These are phyloP conservation scores for Fusarium chaquense DNA, from an alignment of 2,329 filamentous ascomycete species.

Conservation along the genomic window DNA sequence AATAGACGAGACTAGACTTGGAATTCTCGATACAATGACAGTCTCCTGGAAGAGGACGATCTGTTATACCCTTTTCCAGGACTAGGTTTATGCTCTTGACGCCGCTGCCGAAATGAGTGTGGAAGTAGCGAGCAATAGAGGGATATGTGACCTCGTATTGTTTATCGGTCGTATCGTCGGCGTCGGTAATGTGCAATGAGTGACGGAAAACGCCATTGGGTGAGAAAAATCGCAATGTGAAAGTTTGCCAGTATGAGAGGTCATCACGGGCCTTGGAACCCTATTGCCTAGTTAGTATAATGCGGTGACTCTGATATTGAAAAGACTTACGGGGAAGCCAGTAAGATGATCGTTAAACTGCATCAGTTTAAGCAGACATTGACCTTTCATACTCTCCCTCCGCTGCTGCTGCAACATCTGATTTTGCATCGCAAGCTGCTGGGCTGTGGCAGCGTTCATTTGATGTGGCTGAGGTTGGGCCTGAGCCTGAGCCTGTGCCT, in stretches of 20 bases:
- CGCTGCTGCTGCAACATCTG: slow-evolving; percentile 61
- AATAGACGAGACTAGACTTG: slow-evolving; percentile 86
- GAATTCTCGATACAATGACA: slow-evolving; percentile 80
- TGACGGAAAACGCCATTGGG: slow-evolving; percentile 81
- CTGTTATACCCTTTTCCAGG: slow-evolving; percentile 74
- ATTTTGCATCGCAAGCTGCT: slow-evolving; percentile 53
- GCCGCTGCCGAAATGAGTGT: slow-evolving; percentile 88
- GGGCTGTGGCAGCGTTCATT: slow-evolving; percentile 50
- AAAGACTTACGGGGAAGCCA: slow-evolving; percentile 62
- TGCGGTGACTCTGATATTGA: not conserved
- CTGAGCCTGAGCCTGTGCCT: slow-evolving; percentile 51
- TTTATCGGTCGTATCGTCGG: slow-evolving; percentile 74
- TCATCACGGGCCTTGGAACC: slow-evolving; percentile 73
- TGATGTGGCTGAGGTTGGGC: slow-evolving; percentile 47
- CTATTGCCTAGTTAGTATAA: slow-evolving; percentile 50
- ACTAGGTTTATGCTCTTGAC: slow-evolving; percentile 88
- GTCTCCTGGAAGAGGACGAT: slow-evolving; percentile 69
- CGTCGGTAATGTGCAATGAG: slow-evolving; percentile 69
- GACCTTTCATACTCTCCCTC: slow-evolving; percentile 65
- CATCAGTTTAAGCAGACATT: slow-evolving; percentile 70
- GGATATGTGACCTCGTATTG: slow-evolving; percentile 88
- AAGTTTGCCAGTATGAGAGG: slow-evolving; percentile 80
- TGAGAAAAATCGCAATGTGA: slow-evolving; percentile 86
- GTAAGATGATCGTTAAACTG: slow-evolving; percentile 73
- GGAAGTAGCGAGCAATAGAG: slow-evolving; percentile 88